Conservation (phyloP, 805 yeast species). For the Candida methanosorbosa region DNA sequence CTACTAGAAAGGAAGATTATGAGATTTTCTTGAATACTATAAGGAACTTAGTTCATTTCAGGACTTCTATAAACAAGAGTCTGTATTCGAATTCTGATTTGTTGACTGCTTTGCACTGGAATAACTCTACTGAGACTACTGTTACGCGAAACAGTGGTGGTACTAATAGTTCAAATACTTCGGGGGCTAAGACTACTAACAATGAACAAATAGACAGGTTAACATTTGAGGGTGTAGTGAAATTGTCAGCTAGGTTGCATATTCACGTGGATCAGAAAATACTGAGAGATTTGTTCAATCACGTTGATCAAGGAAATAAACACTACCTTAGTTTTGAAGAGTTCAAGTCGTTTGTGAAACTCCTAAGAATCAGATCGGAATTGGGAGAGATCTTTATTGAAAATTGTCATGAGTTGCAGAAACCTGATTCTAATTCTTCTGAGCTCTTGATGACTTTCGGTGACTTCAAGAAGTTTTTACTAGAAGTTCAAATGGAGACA, state of each 20-base stretch:
- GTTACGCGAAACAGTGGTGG: no score
- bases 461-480: constrained; percentile 36
- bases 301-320: constrained; percentile 40
- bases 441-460: constrained; percentile 16
- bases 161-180: no score
- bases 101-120: constrained; percentile 55
- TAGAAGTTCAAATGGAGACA: constrained; percentile 39
- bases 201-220: constrained; percentile 26
- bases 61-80: constrained; percentile 55
- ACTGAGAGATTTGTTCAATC: constrained; percentile 41
- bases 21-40: constrained; percentile 49
- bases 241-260: constrained; percentile 58
- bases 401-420: constrained; percentile 16
- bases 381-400: constrained; percentile 40
- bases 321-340: constrained; percentile 58
- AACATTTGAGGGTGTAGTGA: constrained; percentile 59
- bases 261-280: constrained; percentile 56
- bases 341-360: constrained; percentile 66
- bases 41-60: constrained; percentile 42
- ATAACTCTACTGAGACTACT: constrained; percentile 34
- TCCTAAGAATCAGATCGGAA: constrained; percentile 60
- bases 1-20: constrained; percentile 41
- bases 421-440: no score
- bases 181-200: constrained; percentile 3
- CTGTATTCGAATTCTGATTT: constrained; percentile 36